These are phyloP conservation scores for Erodium chrysanthum DNA, from an alignment of 441 rosid species.

Conservation along the genomic window DNA sequence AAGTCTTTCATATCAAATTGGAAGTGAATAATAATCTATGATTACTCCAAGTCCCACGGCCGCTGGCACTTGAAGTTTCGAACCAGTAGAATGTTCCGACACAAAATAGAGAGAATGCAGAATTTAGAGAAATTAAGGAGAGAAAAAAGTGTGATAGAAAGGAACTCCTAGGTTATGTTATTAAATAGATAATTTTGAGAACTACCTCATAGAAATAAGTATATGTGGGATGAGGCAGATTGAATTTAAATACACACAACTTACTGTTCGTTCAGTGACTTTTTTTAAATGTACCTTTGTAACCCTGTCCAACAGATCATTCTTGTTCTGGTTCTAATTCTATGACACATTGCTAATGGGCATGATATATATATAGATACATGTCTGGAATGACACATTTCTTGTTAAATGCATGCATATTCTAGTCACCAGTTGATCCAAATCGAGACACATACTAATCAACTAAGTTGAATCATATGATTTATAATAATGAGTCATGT, in stretches of 20 bases:
- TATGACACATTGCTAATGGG: not conserved
- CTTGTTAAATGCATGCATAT: conserved; percentile 1
- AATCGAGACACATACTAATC: not conserved
- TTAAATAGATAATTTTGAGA: not conserved
- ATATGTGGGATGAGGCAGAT: not conserved
- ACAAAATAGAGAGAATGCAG: not conserved
- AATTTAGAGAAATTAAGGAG: not conserved
- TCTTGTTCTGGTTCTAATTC: not conserved
- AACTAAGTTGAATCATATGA: not conserved
- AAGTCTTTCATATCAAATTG: conserved; percentile 1
- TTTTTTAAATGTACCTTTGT: not conserved
- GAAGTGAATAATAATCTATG: not conserved
- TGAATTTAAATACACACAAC: not conserved
- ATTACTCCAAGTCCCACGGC: not conserved
- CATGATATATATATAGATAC: not conserved
- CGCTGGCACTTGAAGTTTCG: not conserved
- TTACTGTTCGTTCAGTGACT: too few relatives aligned
- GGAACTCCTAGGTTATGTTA: conserved; percentile 1
- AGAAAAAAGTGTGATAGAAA: not conserved
- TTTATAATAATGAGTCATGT: not conserved
- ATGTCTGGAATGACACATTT: not conserved
- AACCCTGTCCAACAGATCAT: not conserved
- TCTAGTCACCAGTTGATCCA: not conserved
- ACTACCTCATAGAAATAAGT: not conserved
- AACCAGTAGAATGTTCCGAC: not conserved